Conservation (phyloP, 345 rosid genomes). For the Gossypium ekmanianum region DNA sequence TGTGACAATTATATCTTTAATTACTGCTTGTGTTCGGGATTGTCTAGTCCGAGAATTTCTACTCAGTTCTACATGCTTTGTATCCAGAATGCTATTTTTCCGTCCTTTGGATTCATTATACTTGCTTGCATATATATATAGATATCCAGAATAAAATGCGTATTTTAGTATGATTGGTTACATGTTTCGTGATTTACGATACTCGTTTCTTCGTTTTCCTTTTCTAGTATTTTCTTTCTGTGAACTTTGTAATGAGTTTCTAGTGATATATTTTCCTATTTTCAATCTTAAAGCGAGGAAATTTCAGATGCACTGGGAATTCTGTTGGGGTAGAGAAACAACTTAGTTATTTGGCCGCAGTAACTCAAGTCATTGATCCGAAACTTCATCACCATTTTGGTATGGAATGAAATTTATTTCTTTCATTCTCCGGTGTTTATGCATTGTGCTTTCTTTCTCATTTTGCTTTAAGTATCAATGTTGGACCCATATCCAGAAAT, state of each 20-base stretch:
- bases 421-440: not conserved
- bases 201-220: not conserved
- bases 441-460: not conserved
- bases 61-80: no score
- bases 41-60: no score
- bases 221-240: constrained; percentile 13
- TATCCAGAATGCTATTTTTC: no score
- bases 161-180: not conserved
- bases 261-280: constrained; percentile 25
- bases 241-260: constrained; percentile 22
- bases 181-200: not conserved
- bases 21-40: no score
- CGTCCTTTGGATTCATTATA: no score
- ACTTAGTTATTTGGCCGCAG: constrained; percentile 75
- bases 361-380: constrained; percentile 91
- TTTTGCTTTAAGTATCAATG: not conserved
- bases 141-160: no score
- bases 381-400: constrained; percentile 97
- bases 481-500: not conserved
- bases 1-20: no score
- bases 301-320: constrained; percentile 83
- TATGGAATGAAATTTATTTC: constrained; percentile 25
- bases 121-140: no score
- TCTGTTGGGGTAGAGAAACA: constrained; percentile 96
- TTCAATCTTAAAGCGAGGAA: constrained; percentile 68